Base-by-base conservation (phyloP, 176 grass and related monocot species). In the Urochloa ruziziensis region DNA sequence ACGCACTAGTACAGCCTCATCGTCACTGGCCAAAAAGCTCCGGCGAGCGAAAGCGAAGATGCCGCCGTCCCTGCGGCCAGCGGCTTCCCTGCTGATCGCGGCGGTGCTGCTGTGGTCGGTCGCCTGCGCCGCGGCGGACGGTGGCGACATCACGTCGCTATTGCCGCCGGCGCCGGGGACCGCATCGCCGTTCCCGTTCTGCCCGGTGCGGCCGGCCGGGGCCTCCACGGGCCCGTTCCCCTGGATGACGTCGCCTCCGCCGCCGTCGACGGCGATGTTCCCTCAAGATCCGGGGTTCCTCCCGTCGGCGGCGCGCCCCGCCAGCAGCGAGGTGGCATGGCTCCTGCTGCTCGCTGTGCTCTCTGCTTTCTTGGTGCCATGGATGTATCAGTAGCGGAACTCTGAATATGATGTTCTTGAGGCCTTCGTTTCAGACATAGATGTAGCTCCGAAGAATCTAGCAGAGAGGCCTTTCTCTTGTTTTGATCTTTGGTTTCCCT, bases 241-340 rank as follows among this genome's bases (percentile, higher is more conserved):
- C 7, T 90, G 89, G 89, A n/a, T 66, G 65, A 36, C 82, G 51
- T 62, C 82, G 18, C 54, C 54, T 49, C 35, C 23, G 28, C 17
- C 58, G 28, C 39, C n/a, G 17, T 6, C 76, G 3, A 44, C 8
- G 23, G 10, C 78, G 13, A 5, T 82, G 69, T 88, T 87, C 40
- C 87, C 85, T 0, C 90, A 80, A 48, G 68, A 96, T 3, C 75
- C 88, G 16, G 90, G 85, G 6, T 96, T 83, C 74, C 43, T 90
- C 8, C 56, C 79, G 3, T 74, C 78, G 11, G 83, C 0, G 57
- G 69, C 73, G n/a, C 34, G 37, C 12, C 34, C 8, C 18, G 39
- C 39, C 39, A 19, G 17, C 43, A 10, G 17, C 17, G 46, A 72
- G 27, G 30, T 14, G 16, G 23, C 78, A 3, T 86, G 82, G 90